A percentile compares a stretch with the other conserved stretches of the same genome.
Conservation (phyloP, 768 basidiomycete species). For the Coprinellus micaceus region DNA sequence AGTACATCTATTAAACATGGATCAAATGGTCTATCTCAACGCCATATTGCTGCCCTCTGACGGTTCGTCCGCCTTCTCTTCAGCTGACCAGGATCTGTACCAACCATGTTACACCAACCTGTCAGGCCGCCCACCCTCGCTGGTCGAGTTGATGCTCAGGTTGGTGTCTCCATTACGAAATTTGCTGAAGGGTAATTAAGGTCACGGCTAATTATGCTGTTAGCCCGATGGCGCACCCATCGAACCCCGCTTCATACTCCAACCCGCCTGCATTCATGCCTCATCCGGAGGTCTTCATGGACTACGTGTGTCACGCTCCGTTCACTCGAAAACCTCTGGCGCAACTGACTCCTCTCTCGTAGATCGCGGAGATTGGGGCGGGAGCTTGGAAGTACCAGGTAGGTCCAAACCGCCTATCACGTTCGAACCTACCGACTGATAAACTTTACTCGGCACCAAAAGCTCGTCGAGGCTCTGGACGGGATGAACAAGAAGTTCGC, state of each 20-base stretch:
- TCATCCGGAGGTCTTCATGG: slow-evolving; percentile 84
- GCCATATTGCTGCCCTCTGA: slow-evolving; percentile 79
- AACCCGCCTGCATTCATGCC: slow-evolving; percentile 59
- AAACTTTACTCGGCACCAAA: slow-evolving; percentile 7
- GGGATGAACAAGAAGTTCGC: slow-evolving; percentile 78
- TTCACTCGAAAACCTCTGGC: slow-evolving; percentile 2
- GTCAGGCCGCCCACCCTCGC: slow-evolving; percentile 62
- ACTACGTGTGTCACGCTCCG: slow-evolving; percentile 45
- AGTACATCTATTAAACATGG: slow-evolving; percentile 41
- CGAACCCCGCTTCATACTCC: slow-evolving; percentile 33
- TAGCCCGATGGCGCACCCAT: slow-evolving; percentile 47
- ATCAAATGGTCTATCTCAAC: slow-evolving; percentile 58
- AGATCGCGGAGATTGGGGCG: slow-evolving; percentile 70
- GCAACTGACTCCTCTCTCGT: slow-evolving; percentile 13
- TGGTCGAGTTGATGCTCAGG: slow-evolving; percentile 76
- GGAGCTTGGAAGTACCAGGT: slow-evolving; percentile 76
- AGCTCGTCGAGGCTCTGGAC: slow-evolving; percentile 75
- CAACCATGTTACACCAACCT: slow-evolving; percentile 4
- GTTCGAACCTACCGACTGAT: slow-evolving; percentile 6
- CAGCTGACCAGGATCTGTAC: not conserved
- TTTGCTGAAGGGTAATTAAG: too few relatives aligned
- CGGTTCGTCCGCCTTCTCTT: slow-evolving; percentile 27
- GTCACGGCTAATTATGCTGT: not conserved
- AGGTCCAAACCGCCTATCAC: slow-evolving; percentile 18
- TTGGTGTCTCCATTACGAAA: slow-evolving; percentile 22